These are phyloP conservation scores for Piloderma croceum DNA, from an alignment of 768 basidiomycete genomes.

Conservation along the genomic window DNA sequence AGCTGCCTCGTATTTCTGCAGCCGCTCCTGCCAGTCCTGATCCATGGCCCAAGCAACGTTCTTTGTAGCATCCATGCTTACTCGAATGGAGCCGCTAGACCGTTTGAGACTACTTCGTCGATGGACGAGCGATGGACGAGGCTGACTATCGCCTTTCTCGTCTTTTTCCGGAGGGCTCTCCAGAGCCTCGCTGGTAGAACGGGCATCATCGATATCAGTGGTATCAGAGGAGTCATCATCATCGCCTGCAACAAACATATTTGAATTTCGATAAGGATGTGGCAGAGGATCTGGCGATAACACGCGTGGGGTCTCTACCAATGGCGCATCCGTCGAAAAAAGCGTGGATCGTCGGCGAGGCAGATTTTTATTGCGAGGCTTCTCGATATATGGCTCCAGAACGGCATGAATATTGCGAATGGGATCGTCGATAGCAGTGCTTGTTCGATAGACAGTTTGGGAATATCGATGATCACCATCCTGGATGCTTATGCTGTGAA, in stretches of 20 bases:
- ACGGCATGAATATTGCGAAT: too few relatives aligned
- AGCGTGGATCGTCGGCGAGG: too few relatives aligned
- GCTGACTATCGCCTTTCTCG: not conserved
- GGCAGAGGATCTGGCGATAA: slow-evolving; percentile 40
- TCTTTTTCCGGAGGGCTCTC: not conserved
- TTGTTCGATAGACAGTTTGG: slow-evolving; percentile 8
- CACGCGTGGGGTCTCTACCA: slow-evolving; percentile 22
- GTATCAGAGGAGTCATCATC: slow-evolving; percentile 2
- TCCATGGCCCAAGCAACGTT: slow-evolving; percentile 75
- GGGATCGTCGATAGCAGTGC: too few relatives aligned
- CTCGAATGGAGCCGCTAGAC: slow-evolving; percentile 38
- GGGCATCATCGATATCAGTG: slow-evolving; percentile 2
- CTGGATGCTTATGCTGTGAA: slow-evolving; percentile 11
- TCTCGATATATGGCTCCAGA: too few relatives aligned
- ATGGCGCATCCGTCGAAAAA: too few relatives aligned
- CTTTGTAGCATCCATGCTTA: slow-evolving; percentile 55
- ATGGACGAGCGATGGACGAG: slow-evolving; percentile 33
- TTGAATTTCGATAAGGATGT: slow-evolving; percentile 33
- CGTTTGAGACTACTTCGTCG: slow-evolving; percentile 64
- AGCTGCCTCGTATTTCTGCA: slow-evolving; percentile 41
- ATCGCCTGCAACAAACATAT: not conserved
- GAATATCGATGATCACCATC: slow-evolving; percentile 15
- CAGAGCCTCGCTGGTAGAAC: not conserved
- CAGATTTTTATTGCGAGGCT: too few relatives aligned
- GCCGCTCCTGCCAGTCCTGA: slow-evolving; percentile 51